Evolutionary conservation across 1,284 basidiomycete genomes (phyloP), one percentile per base, ranked within the genome.

Genomic region (Pterulicium gracile): DNA sequence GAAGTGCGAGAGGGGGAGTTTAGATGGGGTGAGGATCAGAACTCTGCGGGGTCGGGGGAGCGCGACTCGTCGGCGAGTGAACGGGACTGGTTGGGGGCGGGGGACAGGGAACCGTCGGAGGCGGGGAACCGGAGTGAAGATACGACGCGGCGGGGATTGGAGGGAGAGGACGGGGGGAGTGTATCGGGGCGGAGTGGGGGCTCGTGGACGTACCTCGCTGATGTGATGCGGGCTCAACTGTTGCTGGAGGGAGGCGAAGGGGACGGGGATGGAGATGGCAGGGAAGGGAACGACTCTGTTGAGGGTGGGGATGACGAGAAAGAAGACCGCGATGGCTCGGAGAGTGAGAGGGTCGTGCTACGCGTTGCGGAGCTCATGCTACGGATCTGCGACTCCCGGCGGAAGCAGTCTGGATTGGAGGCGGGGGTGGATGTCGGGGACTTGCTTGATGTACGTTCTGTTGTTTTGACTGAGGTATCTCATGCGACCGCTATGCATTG

Each of bases 401-500:
- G 36, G 15, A 10, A 20, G 15, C n/a, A 7, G 5, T 39, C 19
- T 17, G 7, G 5, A 15, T 18, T 15, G 19, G 36, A 7, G 7
- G n/a, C 7, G 7, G 19, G n/a, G 5, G 15, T 10, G 19, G 36
- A 39, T 17, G n/a, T 18, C 36, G 36, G 36, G n/a, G n/a, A 39
- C n/a, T 7, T 18, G 7, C 36, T 39, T 39, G 36, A 39, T 17
- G 36, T 39, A 39, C 36, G 36, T 39, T 17, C 36, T 10, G 36
- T 43, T 10, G 27, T 62, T 10, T 40, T 68, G 15, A 57, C 58
- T 5, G 47, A 67, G 20, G 56, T 64, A 7, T 58, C 66, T 44
- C 55, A 56, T 10, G 66, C 68, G 50, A 51, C 49, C 18, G 63
- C 65, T 7, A 59, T 69, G n/a, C n/a, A n/a, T n/a, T n/a, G n/a